Conservation (phyloP, 148 eudicot species). For the Limonium bicolor region DNA sequence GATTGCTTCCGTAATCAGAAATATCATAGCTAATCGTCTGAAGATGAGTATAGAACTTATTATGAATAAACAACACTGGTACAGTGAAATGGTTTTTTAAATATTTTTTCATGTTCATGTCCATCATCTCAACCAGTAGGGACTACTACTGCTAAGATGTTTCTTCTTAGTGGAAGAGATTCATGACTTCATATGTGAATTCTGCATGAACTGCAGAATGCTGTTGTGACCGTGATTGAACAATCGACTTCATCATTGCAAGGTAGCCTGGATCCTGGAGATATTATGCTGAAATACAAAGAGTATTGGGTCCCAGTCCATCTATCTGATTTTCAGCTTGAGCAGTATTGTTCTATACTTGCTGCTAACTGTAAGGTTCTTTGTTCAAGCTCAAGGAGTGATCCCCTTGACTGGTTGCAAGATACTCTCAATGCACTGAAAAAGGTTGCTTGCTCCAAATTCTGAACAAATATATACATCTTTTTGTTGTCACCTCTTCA, state of each 20-base stretch:
- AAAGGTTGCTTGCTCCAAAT: constrained; percentile 31
- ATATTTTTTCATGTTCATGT: neutral
- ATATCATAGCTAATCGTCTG: too few relatives aligned
- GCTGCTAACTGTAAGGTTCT: constrained; percentile 28
- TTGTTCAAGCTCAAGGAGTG: constrained; percentile 26
- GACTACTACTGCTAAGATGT: neutral
- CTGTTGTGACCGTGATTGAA: neutral
- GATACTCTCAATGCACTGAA: constrained; percentile 25
- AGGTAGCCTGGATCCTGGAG: constrained; percentile 12
- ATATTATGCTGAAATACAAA: constrained; percentile 9
- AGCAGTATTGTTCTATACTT: constrained; percentile 60
- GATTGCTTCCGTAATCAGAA: neutral
- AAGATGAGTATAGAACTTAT: neutral
- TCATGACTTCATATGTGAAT: constrained; percentile 4
- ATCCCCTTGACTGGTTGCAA: constrained; percentile 27
- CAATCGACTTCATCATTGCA: constrained; percentile 8
- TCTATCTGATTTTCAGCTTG: constrained; percentile 71
- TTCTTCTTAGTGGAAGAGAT: neutral
- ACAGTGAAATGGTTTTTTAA: too few relatives aligned
- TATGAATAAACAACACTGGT: too few relatives aligned
- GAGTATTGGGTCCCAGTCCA: constrained; percentile 82
- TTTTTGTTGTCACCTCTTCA: neutral
- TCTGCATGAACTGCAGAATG: neutral
- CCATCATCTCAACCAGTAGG: neutral
- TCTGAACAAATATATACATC: neutral